Evolutionary conservation across 2,329 filamentous ascomycete species (phyloP).

Genomic region (Tolypocladium tropicale): DNA sequence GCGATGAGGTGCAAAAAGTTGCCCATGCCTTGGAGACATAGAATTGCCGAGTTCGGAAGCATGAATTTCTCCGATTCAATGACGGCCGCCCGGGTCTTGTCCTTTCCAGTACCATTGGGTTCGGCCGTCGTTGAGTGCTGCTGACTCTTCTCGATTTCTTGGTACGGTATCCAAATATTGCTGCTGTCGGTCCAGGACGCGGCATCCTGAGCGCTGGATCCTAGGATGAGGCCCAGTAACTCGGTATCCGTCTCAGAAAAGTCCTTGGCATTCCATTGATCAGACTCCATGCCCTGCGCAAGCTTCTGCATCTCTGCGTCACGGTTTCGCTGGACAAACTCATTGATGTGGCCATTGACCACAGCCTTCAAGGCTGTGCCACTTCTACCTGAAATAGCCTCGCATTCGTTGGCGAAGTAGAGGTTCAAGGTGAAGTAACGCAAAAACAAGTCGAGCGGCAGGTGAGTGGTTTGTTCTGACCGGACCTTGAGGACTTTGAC

Average conservation of each 20-base stretch:
- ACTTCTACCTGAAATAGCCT: conserved; percentile 71
- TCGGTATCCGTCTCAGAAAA: conserved; percentile 53
- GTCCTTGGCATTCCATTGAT: conserved; percentile 71
- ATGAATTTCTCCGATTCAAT: conserved; percentile 82
- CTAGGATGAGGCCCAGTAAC: conserved; percentile 54
- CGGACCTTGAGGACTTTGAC: conserved; percentile 68
- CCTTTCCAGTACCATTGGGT: conserved; percentile 42
- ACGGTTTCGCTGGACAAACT: conserved; percentile 63
- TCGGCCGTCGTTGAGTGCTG: conserved; percentile 25
- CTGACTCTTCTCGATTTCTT: conserved; percentile 24
- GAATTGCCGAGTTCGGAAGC: conserved; percentile 71
- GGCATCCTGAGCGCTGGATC: conserved; percentile 61
- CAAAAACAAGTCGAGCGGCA: conserved; percentile 61
- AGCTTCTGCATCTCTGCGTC: conserved; percentile 65
- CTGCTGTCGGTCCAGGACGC: conserved; percentile 53
- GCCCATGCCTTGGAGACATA: conserved; percentile 72
- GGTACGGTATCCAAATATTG: conserved; percentile 45
- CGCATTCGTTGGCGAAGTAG: conserved; percentile 77
- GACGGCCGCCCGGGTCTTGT: conserved; percentile 59
- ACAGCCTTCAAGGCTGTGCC: conserved; percentile 67
- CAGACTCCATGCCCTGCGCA: conserved; percentile 66
- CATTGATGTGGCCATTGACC: conserved; percentile 72
- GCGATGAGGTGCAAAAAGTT: conserved; percentile 74
- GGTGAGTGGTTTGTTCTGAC: conserved; percentile 58
- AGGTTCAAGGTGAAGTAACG: conserved; percentile 76